Base-by-base conservation (phyloP, 1,284 basidiomycete genomes). In the Anthracocystis panici-leucophaei region DNA sequence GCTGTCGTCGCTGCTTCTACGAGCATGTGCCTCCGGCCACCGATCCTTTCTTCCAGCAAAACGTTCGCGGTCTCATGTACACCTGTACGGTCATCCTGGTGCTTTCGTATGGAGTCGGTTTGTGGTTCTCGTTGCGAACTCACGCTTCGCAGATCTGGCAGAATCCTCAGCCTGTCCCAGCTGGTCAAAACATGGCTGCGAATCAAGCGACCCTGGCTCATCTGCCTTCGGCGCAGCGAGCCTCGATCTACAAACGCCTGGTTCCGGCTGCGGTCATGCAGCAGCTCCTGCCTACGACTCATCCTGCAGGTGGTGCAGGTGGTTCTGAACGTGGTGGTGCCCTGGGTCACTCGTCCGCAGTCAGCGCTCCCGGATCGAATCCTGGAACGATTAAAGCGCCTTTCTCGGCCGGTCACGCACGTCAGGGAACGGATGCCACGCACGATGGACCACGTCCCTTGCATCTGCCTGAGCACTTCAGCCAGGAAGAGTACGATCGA, bases 111-210 rank as follows among this genome's bases (percentile, higher is more conserved):
- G 89, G 97, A 49, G 91, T 99, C 65, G 97, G 97, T 38, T 88
- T 99, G 0, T 99, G 97, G 97, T 99, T 99, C 88, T 98, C 96
- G 49, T 90, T 99, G 20, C 92, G 95, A 49, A 99, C 97, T 0
- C 97, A 99, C 85, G 97, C 97, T 3, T 92, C 93, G 16, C 97
- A 99, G 85, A 99, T 99, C 79, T 99, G 97, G 97, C 95, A 99
- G 85, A 98, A 98, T 82, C 51, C 82, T 85, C 89, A 65, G 84
- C 75, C 76, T 25, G 69, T 35, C 51, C 72, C 65, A 42, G 66
- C 59, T 5, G 65, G 49, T 42, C 66, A 66, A 5, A 25, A 54
- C 20, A 87, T 75, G 80, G 38, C 75, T 14, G 64, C 41, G 46
- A 74, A 69, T 57, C 83, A 61, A 51, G 72, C 78, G 23, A 54